Evolutionary conservation across 306 rosid species (phyloP).

Genomic region (Oxytropis ochrocephala): DNA sequence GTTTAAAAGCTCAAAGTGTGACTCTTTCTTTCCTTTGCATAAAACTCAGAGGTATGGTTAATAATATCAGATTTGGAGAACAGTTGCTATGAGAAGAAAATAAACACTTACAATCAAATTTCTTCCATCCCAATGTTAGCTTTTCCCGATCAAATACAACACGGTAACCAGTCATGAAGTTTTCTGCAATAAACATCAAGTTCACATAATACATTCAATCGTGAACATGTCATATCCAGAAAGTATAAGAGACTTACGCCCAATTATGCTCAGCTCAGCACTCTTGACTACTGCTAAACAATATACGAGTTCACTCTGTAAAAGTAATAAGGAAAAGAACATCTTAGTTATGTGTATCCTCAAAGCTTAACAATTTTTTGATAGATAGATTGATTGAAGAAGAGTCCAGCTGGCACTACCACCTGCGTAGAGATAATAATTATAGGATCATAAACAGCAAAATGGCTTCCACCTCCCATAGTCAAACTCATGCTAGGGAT

Average conservation of each 20-base stretch:
- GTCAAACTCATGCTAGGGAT: slow-evolving; percentile 67
- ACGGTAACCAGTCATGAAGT: slow-evolving; percentile 86
- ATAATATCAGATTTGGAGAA: slow-evolving; percentile 3
- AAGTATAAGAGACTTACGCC: slow-evolving; percentile 60
- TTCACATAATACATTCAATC: not conserved
- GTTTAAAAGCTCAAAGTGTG: slow-evolving; percentile 24
- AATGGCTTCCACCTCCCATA: slow-evolving; percentile 79
- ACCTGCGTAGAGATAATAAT: slow-evolving; percentile 76
- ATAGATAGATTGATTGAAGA: not conserved
- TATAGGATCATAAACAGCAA: slow-evolving; percentile 66
- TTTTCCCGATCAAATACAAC: slow-evolving; percentile 87
- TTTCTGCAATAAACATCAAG: slow-evolving; percentile 51
- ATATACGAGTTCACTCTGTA: slow-evolving; percentile 73
- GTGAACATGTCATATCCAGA: slow-evolving; percentile 8
- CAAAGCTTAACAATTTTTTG: slow-evolving; percentile 7
- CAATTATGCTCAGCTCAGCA: slow-evolving; percentile 64
- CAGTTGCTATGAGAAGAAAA: slow-evolving; percentile 10
- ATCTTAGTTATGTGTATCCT: slow-evolving; percentile 9
- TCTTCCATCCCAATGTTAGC: slow-evolving; percentile 78
- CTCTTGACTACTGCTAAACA: slow-evolving; percentile 89
- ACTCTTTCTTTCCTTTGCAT: not conserved
- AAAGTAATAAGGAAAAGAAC: slow-evolving; percentile 19
- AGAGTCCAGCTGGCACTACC: not conserved
- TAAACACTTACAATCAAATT: slow-evolving; percentile 61
- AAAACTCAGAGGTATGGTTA: not conserved